These are phyloP conservation scores for Nannochloropsis salina DNA, from an alignment of 108 stramenopile species.

Conservation along the genomic window DNA sequence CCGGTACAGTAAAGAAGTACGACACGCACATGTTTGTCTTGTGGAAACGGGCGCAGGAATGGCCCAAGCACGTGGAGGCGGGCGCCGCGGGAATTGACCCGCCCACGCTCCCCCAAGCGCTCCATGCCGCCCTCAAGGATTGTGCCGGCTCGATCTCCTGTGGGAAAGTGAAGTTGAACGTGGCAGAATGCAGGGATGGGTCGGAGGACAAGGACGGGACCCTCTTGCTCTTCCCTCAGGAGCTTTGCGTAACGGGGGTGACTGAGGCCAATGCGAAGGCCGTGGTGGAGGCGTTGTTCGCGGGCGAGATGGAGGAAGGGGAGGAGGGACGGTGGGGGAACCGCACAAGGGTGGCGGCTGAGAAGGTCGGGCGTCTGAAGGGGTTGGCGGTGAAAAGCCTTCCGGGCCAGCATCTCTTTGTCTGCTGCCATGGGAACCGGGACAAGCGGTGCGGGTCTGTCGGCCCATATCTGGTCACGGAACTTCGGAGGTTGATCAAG, in stretches of 20 bases:
- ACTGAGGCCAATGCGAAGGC: background rate
- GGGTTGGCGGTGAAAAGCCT: background rate
- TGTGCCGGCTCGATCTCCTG: background rate
- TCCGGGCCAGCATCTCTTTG: background rate
- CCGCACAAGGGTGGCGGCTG: background rate
- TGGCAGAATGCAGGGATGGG: background rate
- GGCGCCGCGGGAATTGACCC: background rate
- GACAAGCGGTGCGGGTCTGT: conserved; percentile 10
- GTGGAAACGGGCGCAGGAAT: background rate
- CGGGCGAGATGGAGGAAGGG: background rate
- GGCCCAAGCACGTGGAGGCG: background rate
- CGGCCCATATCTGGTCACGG: background rate
- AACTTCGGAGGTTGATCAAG: background rate
- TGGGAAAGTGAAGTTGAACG: background rate
- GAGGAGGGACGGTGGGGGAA: background rate
- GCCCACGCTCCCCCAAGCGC: background rate
- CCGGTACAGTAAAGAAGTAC: background rate
- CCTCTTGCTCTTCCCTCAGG: background rate
- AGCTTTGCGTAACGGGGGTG: background rate
- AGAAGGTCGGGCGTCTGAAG: background rate
- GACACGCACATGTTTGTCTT: conserved; percentile 15
- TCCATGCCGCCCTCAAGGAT: background rate
- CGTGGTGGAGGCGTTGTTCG: background rate
- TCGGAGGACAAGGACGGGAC: background rate
- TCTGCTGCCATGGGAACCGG: background rate